phyloP scores from a whole-genome alignment of 2,329 filamentous ascomycete species.

The Colletotrichum sansevieriae region DNA sequence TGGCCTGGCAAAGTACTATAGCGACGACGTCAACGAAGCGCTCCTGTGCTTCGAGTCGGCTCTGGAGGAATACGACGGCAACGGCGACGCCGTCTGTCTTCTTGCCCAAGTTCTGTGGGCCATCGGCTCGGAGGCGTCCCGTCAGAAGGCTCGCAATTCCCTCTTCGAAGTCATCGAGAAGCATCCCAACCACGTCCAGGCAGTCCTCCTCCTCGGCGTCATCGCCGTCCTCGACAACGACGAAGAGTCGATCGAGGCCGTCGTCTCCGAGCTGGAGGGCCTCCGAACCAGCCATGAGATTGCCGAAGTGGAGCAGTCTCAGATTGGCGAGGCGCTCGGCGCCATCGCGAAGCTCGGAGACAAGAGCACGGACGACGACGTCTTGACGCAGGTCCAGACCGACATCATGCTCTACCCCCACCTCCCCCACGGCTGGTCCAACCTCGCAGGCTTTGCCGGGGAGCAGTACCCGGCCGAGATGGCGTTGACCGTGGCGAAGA shows the following conservation, averaged over 20 bases:
- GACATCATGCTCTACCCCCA: constrained; percentile 86
- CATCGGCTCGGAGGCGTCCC: constrained; percentile 80
- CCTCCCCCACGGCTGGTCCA: constrained; percentile 84
- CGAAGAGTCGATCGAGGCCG: constrained; percentile 82
- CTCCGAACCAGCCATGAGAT: constrained; percentile 78
- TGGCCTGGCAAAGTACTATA: constrained; percentile 85
- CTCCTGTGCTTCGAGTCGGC: constrained; percentile 85
- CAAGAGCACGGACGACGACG: constrained; percentile 61
- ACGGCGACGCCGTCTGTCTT: constrained; percentile 88
- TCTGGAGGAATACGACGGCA: constrained; percentile 79
- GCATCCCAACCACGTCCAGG: constrained; percentile 80
- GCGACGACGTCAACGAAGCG: constrained; percentile 73
- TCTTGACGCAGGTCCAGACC: constrained; percentile 75
- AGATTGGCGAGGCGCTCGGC: constrained; percentile 81
- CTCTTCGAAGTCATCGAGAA: constrained; percentile 85
- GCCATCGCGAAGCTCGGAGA: constrained; percentile 75
- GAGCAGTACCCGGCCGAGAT: constrained; percentile 75
- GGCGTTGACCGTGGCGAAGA: constrained; percentile 82
- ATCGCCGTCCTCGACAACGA: constrained; percentile 88
- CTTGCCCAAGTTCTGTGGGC: constrained; percentile 95
- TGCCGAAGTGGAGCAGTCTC: constrained; percentile 72
- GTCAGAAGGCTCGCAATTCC: constrained; percentile 80
- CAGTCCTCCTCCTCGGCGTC: constrained; percentile 84
- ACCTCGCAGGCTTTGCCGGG: constrained; percentile 73
- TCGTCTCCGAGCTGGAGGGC: constrained; percentile 79